Percentiles rank a stretch among this genome's conserved stretches.
phyloP scores from a whole-genome alignment of 208 protist species.

The Endotrypanum monterogeii region DNA sequence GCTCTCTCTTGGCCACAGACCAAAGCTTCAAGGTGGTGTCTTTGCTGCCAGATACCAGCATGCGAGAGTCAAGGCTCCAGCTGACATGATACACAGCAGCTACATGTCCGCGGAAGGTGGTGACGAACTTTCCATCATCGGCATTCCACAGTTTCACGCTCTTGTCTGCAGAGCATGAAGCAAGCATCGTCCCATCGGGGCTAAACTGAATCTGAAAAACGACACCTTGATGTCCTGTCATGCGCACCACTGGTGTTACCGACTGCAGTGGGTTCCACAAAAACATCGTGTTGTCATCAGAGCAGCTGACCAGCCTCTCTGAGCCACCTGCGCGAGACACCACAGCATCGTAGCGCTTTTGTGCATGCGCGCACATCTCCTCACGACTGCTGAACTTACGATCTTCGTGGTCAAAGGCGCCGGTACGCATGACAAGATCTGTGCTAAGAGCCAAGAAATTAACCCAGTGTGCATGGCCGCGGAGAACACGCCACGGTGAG shows the following conservation, averaged over 20 bases:
- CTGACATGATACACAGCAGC: constrained; percentile 97
- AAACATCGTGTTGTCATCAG: constrained; percentile 98
- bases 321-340: constrained; percentile 56
- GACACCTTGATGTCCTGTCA: constrained; percentile 94
- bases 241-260: constrained; percentile 85
- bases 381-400: constrained; percentile 50
- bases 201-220: constrained; percentile 97
- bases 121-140: constrained; percentile 90
- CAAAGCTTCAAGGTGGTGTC: constrained; percentile 98
- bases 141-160: constrained; percentile 97
- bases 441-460: constrained; percentile 98
- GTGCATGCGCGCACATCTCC: constrained; percentile 64
- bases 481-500: constrained; percentile 69
- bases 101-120: constrained; percentile 96
- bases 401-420: constrained; percentile 95
- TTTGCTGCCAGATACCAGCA: constrained; percentile 95
- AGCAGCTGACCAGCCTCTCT: constrained; percentile 95
- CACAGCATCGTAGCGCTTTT: constrained; percentile 84
- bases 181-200: constrained; percentile 97
- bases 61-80: constrained; percentile 95
- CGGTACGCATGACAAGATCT: constrained; percentile 96
- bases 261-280: constrained; percentile 94
- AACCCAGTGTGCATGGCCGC: constrained; percentile 99
- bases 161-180: constrained; percentile 98
- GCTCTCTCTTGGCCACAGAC: constrained; percentile 91